phyloP scores from a whole-genome alignment of 2,329 filamentous ascomycete species.

The Penicillium sp. region DNA sequence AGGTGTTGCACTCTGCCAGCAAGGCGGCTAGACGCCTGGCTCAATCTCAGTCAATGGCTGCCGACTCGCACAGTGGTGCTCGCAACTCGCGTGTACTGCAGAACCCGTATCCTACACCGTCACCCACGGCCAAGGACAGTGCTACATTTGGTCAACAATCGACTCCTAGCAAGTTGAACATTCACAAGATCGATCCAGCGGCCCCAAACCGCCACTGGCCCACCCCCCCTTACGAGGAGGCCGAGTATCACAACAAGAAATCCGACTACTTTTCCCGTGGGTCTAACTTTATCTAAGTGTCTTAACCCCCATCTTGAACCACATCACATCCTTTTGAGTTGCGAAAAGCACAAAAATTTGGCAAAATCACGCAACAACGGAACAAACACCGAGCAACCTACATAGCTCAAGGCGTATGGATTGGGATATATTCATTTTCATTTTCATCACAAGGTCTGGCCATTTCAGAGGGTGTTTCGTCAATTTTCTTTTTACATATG shows the following conservation, averaged over 20 bases:
- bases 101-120: constrained; percentile 67
- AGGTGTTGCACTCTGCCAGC: constrained; percentile 75
- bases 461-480: constrained; percentile 13
- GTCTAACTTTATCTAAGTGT: constrained; percentile 35
- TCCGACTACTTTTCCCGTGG: constrained; percentile 76
- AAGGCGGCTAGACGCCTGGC: constrained; percentile 71
- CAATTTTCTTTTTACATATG: constrained; percentile 18
- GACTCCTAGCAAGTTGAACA: constrained; percentile 61
- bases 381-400: constrained; percentile 10
- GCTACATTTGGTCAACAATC: constrained; percentile 65
- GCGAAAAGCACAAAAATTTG: constrained; percentile 19
- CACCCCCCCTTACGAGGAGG: constrained; percentile 91
- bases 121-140: constrained; percentile 79
- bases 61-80: constrained; percentile 56
- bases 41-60: constrained; percentile 33
- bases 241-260: constrained; percentile 83
- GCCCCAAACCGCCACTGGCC: constrained; percentile 72
- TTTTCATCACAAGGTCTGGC: constrained; percentile 22
- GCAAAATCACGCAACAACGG: constrained; percentile 25
- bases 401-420: constrained; percentile 32
- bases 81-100: constrained; percentile 32
- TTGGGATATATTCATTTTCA: constrained; percentile 22
- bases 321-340: constrained; percentile 13
- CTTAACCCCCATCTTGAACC: constrained; percentile 14
- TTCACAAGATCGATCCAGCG: constrained; percentile 52